Conservation (phyloP, 352 stramenopile genomes). For the Globisporangium barbulae region DNA sequence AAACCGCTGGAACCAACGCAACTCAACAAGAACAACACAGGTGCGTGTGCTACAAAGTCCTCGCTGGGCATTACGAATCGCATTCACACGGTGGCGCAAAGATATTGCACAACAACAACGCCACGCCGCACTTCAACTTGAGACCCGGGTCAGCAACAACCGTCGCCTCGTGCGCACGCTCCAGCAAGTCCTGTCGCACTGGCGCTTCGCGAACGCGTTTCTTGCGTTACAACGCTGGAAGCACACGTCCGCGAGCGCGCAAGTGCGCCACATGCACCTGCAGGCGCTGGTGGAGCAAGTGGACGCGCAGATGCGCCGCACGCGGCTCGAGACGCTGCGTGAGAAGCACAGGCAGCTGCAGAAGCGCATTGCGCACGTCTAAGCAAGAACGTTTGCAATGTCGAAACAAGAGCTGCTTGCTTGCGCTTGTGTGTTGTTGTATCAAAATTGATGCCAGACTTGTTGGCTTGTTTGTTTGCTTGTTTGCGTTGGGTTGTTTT, state of each 20-base stretch:
- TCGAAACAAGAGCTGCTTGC: no score
- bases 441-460: neutral
- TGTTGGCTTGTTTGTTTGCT: conserved; percentile 1
- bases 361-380: conserved; percentile 10
- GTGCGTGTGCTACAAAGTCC: neutral
- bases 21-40: neutral
- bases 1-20: neutral
- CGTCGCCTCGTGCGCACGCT: conserved; percentile 6
- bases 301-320: conserved; percentile 26
- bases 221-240: conserved; percentile 39
- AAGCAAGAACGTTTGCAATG: neutral
- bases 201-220: conserved; percentile 27
- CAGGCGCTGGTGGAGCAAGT: conserved; percentile 29
- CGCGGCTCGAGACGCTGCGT: conserved; percentile 25
- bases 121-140: conserved; percentile 6
- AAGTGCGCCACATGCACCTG: conserved; percentile 25
- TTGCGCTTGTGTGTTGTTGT: neutral
- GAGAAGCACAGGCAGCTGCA: conserved; percentile 29
- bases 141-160: neutral
- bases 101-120: neutral
- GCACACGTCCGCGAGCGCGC: conserved; percentile 14
- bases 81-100: conserved; percentile 3
- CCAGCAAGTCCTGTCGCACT: conserved; percentile 30
- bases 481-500: neutral
- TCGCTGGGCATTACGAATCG: neutral